These are phyloP conservation scores for Eucalyptus erythrocorys DNA, from an alignment of 345 rosid genomes.

Conservation along the genomic window DNA sequence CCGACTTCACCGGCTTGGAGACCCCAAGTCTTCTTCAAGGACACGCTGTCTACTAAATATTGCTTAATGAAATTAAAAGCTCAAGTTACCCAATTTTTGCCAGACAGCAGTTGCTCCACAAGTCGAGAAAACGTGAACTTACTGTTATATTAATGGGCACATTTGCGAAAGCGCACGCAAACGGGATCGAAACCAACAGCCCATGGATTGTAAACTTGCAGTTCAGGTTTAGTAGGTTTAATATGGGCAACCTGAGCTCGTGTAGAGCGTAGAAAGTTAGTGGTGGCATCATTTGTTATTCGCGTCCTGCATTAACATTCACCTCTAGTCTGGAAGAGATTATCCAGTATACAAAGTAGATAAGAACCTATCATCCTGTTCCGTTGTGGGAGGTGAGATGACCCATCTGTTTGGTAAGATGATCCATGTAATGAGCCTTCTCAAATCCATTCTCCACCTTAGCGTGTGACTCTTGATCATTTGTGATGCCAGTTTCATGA, in stretches of 20 bases:
- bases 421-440: conserved; percentile 34
- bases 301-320: not conserved
- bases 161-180: not conserved
- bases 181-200: not conserved
- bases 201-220: not conserved
- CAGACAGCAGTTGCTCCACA: not conserved
- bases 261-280: not conserved
- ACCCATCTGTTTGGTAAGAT: conserved; percentile 65
- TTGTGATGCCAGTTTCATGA: not conserved
- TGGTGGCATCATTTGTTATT: not conserved
- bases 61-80: not conserved
- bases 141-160: not conserved
- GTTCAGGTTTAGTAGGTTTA: not conserved
- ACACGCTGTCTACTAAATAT: not conserved
- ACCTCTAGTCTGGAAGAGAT: not conserved
- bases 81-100: not conserved
- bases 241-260: not conserved
- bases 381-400: conserved; percentile 41
- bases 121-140: not conserved
- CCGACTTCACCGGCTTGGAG: not conserved
- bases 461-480: conserved; percentile 3
- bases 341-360: conserved; percentile 5
- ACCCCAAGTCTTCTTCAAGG: not conserved
- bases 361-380: conserved; percentile 11
- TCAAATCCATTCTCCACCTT: conserved; percentile 30